phyloP scores from a whole-genome alignment of 345 rosid genomes.

The Salix exigua region DNA sequence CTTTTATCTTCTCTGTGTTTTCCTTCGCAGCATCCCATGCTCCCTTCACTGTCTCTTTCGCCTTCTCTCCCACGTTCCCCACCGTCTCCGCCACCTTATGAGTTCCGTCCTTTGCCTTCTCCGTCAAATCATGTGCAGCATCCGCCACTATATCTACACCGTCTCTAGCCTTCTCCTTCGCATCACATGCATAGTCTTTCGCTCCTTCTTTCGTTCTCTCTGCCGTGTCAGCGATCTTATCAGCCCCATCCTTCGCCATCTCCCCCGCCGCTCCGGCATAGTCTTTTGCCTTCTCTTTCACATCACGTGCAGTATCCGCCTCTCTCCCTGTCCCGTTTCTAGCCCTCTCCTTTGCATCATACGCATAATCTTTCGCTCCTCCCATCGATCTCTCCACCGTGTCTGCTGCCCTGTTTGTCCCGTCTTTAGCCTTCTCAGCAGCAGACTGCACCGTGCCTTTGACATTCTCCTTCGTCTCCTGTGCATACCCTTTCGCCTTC shows the following conservation, averaged over 20 bases:
- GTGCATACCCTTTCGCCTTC: slow-evolving; percentile 17
- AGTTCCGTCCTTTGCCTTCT: slow-evolving; percentile 16
- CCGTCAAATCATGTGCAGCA: slow-evolving; percentile 7
- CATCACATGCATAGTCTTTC: slow-evolving; percentile 6
- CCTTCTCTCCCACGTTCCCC: slow-evolving; percentile 26
- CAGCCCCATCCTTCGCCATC: slow-evolving; percentile 17
- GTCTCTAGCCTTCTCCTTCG: slow-evolving; percentile 25
- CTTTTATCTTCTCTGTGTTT: slow-evolving; percentile 38
- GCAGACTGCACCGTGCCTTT: slow-evolving; percentile 6
- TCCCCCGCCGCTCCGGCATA: background rate
- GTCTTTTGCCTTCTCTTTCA: slow-evolving; percentile 23
- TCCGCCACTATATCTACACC: slow-evolving; percentile 11
- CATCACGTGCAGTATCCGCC: slow-evolving; percentile 2
- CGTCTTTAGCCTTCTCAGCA: slow-evolving; percentile 15
- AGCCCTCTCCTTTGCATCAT: slow-evolving; percentile 20
- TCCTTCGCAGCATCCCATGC: slow-evolving; percentile 35
- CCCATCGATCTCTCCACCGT: slow-evolving; percentile 19
- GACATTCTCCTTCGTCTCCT: slow-evolving; percentile 21
- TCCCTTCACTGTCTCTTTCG: slow-evolving; percentile 26
- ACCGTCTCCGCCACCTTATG: slow-evolving; percentile 5
- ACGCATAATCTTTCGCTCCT: slow-evolving; percentile 8
- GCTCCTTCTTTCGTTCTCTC: slow-evolving; percentile 22
- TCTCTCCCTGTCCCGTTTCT: slow-evolving; percentile 14
- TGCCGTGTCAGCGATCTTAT: slow-evolving; percentile 25
- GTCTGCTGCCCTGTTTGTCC: slow-evolving; percentile 17